Percentiles rank a stretch among this genome's conserved stretches.
Conservation (phyloP, 352 stramenopile species). For the Phytophthora tentaculata region DNA sequence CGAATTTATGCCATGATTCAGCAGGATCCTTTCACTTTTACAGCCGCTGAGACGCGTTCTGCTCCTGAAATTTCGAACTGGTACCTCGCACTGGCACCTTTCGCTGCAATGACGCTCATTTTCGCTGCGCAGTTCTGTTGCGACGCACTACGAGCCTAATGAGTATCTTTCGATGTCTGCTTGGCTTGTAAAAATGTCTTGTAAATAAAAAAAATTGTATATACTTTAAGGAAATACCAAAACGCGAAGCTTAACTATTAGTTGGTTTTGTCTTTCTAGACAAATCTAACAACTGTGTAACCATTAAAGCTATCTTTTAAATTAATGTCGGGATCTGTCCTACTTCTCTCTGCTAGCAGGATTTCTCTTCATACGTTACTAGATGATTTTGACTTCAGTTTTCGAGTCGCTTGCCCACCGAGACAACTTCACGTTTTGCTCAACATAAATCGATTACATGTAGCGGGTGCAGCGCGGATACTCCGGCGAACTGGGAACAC, state of each 20-base stretch:
- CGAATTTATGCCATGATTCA: slow-evolving; percentile 77
- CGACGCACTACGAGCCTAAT: not conserved
- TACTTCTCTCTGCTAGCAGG: not conserved
- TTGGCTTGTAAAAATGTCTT: too few relatives aligned
- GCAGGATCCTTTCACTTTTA: slow-evolving; percentile 80
- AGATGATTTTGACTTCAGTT: not conserved
- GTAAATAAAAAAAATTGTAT: too few relatives aligned
- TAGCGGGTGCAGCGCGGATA: slow-evolving; percentile 12
- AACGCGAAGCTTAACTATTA: too few relatives aligned
- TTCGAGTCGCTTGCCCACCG: not conserved
- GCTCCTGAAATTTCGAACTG: slow-evolving; percentile 76
- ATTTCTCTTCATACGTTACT: not conserved
- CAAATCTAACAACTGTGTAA: too few relatives aligned
- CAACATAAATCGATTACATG: too few relatives aligned
- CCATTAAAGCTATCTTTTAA: too few relatives aligned
- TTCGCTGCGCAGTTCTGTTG: slow-evolving; percentile 65
- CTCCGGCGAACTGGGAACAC: slow-evolving; percentile 4
- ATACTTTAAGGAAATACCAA: too few relatives aligned
- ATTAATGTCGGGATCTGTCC: not conserved
- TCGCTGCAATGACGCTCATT: slow-evolving; percentile 78
- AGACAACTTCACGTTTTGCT: too few relatives aligned
- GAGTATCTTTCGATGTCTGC: too few relatives aligned
- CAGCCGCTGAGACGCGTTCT: slow-evolving; percentile 78
- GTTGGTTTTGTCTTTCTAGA: too few relatives aligned
- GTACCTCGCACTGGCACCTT: slow-evolving; percentile 67